phyloP scores from a whole-genome alignment of 129 eudicot genomes.

The Arctium lappa region DNA sequence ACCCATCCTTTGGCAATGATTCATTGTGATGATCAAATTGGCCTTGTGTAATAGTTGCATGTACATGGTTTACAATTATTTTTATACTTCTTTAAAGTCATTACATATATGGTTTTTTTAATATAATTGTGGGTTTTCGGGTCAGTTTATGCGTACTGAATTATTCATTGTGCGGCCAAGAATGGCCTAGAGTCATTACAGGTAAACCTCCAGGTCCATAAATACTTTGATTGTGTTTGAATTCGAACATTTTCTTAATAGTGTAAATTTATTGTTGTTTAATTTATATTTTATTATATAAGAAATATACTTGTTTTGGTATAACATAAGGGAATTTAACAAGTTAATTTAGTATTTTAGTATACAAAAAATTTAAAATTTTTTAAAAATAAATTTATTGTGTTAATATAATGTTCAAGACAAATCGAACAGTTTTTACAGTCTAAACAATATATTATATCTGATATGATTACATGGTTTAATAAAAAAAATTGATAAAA shows the following conservation, averaged over 20 bases:
- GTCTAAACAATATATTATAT: too few species aligned
- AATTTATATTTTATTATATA: neutral
- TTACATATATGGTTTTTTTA: neutral
- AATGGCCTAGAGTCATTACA: too few species aligned
- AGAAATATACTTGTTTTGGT: neutral
- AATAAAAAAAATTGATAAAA: neutral
- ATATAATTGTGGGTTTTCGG: neutral
- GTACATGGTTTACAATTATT: conserved; percentile 37
- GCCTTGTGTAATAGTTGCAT: conserved; percentile 35
- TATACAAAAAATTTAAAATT: too few species aligned
- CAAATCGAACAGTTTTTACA: too few species aligned
- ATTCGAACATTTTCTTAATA: too few species aligned
- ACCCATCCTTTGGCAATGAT: conserved; percentile 39
- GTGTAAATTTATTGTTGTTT: neutral
- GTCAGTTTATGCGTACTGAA: too few species aligned
- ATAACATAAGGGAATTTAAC: neutral
- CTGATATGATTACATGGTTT: neutral
- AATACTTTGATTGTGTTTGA: too few species aligned
- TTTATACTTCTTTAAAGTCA: conserved; percentile 6
- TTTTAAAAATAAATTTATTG: too few species aligned
- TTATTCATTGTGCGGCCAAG: too few species aligned
- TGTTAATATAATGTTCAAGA: neutral
- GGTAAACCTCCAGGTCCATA: too few species aligned
- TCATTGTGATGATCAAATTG: conserved; percentile 30
- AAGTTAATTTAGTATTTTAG: neutral